Conservation (phyloP, 805 yeast species). For the Saccharomycopsis sp. region DNA sequence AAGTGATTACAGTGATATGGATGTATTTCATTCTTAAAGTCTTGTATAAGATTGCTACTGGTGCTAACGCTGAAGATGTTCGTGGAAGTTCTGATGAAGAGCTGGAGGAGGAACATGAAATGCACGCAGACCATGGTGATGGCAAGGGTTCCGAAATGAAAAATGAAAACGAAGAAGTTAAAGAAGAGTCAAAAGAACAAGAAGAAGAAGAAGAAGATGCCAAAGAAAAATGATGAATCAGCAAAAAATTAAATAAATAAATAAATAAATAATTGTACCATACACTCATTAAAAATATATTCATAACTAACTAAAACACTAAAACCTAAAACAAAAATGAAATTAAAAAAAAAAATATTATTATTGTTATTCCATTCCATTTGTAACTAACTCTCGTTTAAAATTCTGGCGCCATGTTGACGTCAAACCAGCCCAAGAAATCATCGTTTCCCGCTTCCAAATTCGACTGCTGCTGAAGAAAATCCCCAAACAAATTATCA, state of each 20-base stretch:
- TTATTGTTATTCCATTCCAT: background rate
- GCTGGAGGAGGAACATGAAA: slow-evolving; percentile 22
- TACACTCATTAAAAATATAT: background rate
- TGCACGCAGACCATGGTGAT: background rate
- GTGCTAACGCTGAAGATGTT: slow-evolving; percentile 76
- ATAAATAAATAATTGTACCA: background rate
- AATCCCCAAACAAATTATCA: slow-evolving; percentile 38
- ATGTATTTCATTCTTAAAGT: slow-evolving; percentile 66
- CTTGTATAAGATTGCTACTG: slow-evolving; percentile 60
- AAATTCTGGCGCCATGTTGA: slow-evolving; percentile 62
- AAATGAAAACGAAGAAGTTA: slow-evolving; percentile 14
- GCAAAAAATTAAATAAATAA: too few species aligned
- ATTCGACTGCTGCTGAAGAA: slow-evolving; percentile 75
- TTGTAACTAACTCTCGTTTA: slow-evolving; percentile 24
- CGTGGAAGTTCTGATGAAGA: slow-evolving; percentile 76
- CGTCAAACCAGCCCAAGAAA: slow-evolving; percentile 90
- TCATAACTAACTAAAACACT: background rate
- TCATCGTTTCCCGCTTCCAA: slow-evolving; percentile 88
- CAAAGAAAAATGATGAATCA: slow-evolving; percentile 2
- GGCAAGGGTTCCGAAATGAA: background rate
- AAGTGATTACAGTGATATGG: slow-evolving; percentile 64
- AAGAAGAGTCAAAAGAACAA: slow-evolving; percentile 4
- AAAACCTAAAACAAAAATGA: background rate
- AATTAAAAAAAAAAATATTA: background rate
- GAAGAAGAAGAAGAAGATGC: background rate